phyloP scores from a whole-genome alignment of 2,329 filamentous ascomycete species.

The Trichoderma breve region DNA sequence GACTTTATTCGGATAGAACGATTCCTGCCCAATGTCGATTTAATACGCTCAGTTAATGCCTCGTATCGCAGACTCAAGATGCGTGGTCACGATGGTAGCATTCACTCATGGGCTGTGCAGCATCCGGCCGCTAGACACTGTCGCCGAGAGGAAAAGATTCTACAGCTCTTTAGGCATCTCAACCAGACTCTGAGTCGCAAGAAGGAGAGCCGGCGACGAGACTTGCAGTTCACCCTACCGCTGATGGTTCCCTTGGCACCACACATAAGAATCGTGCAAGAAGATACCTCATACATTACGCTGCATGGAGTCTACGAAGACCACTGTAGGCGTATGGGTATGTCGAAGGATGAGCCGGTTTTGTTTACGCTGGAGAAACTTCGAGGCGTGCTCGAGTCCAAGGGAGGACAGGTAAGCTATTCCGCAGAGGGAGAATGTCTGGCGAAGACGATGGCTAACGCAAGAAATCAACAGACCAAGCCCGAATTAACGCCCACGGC shows the following conservation, averaged over 20 bases:
- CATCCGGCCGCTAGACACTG: conserved; percentile 92
- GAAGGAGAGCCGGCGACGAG: conserved; percentile 91
- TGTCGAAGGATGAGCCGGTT: conserved; percentile 93
- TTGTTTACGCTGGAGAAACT: conserved; percentile 95
- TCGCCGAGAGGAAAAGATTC: conserved; percentile 86
- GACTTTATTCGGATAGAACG: conserved; percentile 97
- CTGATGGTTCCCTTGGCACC: conserved; percentile 94
- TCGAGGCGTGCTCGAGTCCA: conserved; percentile 69
- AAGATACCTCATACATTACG: conserved; percentile 91
- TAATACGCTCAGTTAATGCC: conserved; percentile 84
- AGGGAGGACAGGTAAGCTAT: conserved; percentile 52
- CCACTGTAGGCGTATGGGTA: conserved; percentile 80
- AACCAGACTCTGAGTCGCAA: conserved; percentile 88
- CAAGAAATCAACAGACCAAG: conserved; percentile 52
- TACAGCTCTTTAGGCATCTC: conserved; percentile 96
- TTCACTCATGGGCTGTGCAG: conserved; percentile 96
- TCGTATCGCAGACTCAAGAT: conserved; percentile 94
- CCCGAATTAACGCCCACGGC: conserved; percentile 69
- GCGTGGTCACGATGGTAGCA: conserved; percentile 91
- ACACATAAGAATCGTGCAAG: conserved; percentile 91
- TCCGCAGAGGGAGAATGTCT: neutral
- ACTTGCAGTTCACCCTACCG: conserved; percentile 93
- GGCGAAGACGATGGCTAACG: conserved; percentile 18
- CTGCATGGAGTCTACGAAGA: conserved; percentile 96
- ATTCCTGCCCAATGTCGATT: conserved; percentile 90